Evolutionary conservation across 352 stramenopile genomes (phyloP), one percentile per base, ranked within the genome.

Genomic region (Globisporangium emineosum): DNA sequence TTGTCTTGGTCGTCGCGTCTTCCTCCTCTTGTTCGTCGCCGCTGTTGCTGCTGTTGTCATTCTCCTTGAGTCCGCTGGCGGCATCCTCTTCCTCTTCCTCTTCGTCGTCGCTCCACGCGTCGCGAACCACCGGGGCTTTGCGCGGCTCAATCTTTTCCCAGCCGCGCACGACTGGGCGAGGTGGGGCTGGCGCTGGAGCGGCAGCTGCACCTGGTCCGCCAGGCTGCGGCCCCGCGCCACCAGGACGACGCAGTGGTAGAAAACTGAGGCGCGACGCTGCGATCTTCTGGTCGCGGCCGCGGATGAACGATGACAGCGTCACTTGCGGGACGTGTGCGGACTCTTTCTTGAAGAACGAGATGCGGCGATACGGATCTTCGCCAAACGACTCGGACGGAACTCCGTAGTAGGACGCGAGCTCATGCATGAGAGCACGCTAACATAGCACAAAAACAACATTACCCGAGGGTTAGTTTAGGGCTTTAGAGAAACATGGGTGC

Each of bases 81-180:
- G n/a, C n/a, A n/a, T n/a, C n/a, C n/a, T 3, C 60, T n/a, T 65
- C 42, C 29, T 37, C 47, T 2, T 70, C 53, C 29, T 62, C 63
- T 42, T 91, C 84, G 19, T 92, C 85, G 37, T 94, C 83, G 67
- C 86, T 94, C 86, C 86, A 94, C 0, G 86, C 83, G 65, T 94
- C 86, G 2, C 66, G 70, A 37, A 91, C 60, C 59, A 80, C 69
- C 5, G 77, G 75, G 9, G 67, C 59, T 27, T 72, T 72, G 12
- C 69, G 73, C 60, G 73, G 76, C 33, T 79, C 69, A 21, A 92
- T 90, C 57, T 78, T 85, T 55, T 94, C 85, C 85, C 85, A 94
- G 6, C 85, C 85, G 33, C 85, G 77, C 5, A 61, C 47, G 35
- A 73, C 62, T 15, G 71, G 65, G 4, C 64, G 52, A 27, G 52